Conservation (phyloP, 345 rosid genomes). For the Eucalyptus leucophloia region DNA sequence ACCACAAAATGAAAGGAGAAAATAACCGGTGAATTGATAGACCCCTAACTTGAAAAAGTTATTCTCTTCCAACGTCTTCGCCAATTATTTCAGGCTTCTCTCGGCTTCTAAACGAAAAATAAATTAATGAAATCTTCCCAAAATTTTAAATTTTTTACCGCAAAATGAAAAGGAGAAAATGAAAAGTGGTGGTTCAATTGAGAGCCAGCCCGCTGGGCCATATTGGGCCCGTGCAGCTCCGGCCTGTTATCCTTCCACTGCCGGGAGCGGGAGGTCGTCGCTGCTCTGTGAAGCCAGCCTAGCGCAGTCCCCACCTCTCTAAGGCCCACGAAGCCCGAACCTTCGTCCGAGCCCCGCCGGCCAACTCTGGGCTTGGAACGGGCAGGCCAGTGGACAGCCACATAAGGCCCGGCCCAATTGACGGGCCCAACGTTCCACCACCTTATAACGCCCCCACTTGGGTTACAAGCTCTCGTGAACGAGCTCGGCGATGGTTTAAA, state of each 20-base stretch:
- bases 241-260: slow-evolving; percentile 28
- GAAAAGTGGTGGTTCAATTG: neutral
- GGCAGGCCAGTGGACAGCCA: neutral
- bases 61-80: neutral
- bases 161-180: no score
- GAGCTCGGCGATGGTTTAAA: neutral
- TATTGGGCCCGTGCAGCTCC: neutral
- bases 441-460: neutral
- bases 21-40: neutral
- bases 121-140: neutral
- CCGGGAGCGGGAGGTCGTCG: slow-evolving; percentile 20
- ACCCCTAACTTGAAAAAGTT: neutral
- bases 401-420: neutral
- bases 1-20: neutral
- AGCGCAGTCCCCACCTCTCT: slow-evolving; percentile 23
- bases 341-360: neutral
- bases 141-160: no score
- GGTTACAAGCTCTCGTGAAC: slow-evolving; percentile 6
- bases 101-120: neutral
- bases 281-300: slow-evolving; percentile 46
- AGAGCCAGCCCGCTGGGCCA: neutral
- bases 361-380: slow-evolving; percentile 18
- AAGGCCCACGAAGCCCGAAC: neutral
- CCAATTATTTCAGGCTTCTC: neutral
- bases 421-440: neutral